Conservation (phyloP, 1,284 basidiomycete genomes). For the Tremellales sp. region DNA sequence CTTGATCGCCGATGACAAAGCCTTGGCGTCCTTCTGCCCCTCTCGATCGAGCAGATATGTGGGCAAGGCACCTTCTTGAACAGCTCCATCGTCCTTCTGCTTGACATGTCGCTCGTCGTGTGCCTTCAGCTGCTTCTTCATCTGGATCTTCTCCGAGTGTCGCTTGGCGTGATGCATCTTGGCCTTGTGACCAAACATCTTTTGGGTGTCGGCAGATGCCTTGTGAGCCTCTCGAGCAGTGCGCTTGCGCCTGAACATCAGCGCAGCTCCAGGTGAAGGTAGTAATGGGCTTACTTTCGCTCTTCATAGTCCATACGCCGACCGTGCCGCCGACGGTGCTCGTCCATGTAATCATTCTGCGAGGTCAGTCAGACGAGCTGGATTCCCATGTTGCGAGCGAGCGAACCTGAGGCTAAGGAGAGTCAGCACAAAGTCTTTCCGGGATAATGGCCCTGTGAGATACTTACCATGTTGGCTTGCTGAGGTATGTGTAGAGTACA, state of each 20-base stretch:
- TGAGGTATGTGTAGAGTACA: slow-evolving; percentile 1
- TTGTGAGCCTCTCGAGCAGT: slow-evolving; percentile 89
- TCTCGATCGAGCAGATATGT: slow-evolving; percentile 96
- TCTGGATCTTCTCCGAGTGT: slow-evolving; percentile 95
- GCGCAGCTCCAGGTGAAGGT: not conserved
- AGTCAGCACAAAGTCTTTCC: slow-evolving; percentile 6
- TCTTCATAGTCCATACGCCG: slow-evolving; percentile 49
- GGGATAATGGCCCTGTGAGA: not conserved
- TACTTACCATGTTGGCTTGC: slow-evolving; percentile 18
- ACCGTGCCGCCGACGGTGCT: slow-evolving; percentile 49
- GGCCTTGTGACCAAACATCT: slow-evolving; percentile 93
- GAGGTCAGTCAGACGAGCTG: not conserved
- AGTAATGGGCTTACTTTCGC: slow-evolving; percentile 37
- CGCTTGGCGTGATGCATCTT: slow-evolving; percentile 95
- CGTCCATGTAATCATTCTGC: slow-evolving; percentile 51
- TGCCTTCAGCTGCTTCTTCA: slow-evolving; percentile 98
- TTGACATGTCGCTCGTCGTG: slow-evolving; percentile 99
- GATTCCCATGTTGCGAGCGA: not conserved
- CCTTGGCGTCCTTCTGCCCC: slow-evolving; percentile 95
- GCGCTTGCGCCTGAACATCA: slow-evolving; percentile 73
- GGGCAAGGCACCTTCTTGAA: slow-evolving; percentile 83
- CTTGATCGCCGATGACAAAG: slow-evolving; percentile 94
- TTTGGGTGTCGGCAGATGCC: slow-evolving; percentile 81
- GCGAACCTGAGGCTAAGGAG: slow-evolving; percentile 42
- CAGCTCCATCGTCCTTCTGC: slow-evolving; percentile 74